Percentiles rank a stretch among this genome's conserved stretches.
Conservation (phyloP, 2,329 filamentous ascomycete species). For the Penicillium sp. region DNA sequence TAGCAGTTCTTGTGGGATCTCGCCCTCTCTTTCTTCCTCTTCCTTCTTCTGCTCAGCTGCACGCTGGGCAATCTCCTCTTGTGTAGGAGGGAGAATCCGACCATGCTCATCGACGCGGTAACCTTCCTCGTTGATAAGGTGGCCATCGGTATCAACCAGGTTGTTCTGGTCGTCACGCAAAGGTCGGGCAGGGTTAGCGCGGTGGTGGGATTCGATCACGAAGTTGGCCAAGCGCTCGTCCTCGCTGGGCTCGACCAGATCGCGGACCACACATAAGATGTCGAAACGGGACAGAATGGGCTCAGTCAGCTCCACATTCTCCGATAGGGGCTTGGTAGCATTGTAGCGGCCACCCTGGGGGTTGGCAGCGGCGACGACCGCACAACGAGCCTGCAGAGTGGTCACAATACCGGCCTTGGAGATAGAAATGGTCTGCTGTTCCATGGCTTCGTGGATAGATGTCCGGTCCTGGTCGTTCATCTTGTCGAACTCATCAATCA, state of each 20-base stretch:
- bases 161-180: constrained; percentile 46
- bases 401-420: constrained; percentile 98
- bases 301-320: constrained; percentile 96
- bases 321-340: constrained; percentile 89
- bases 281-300: constrained; percentile 98
- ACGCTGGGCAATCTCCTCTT: constrained; percentile 47
- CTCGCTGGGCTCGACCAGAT: constrained; percentile 88
- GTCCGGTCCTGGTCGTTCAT: constrained; percentile 99
- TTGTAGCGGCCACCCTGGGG: constrained; percentile 96
- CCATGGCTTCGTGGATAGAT: constrained; percentile 99
- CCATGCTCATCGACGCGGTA: constrained; percentile 50
- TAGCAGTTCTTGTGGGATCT: constrained; percentile 86
- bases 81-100: constrained; percentile 35
- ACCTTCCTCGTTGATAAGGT: constrained; percentile 64
- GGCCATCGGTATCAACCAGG: constrained; percentile 45
- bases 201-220: constrained; percentile 89
- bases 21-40: constrained; percentile 59
- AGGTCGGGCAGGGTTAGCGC: constrained; percentile 72
- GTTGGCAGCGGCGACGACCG: constrained; percentile 95
- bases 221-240: constrained; percentile 93
- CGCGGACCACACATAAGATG: constrained; percentile 91
- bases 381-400: constrained; percentile 90
- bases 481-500: constrained; percentile 99
- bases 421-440: constrained; percentile 99
- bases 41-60: constrained; percentile 43